Conservation (phyloP, 805 yeast genomes). For the Saccharomycopsis microspora region DNA sequence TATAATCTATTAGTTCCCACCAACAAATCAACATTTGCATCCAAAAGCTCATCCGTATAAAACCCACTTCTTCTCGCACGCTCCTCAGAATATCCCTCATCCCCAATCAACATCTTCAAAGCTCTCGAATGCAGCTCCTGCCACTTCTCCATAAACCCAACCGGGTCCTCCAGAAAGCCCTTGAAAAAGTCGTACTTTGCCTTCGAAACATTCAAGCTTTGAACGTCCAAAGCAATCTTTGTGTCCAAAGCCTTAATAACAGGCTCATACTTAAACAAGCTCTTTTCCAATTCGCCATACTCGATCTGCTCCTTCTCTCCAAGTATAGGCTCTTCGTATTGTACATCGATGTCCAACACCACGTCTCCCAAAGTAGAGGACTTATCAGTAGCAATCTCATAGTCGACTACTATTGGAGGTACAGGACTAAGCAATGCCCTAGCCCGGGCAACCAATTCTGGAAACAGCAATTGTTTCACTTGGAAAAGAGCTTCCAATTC, state of each 20-base stretch:
- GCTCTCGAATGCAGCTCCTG: constrained; percentile 74
- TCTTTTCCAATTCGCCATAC: constrained; percentile 26
- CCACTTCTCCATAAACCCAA: constrained; percentile 60
- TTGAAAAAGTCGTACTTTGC: constrained; percentile 71
- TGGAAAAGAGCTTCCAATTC: constrained; percentile 33
- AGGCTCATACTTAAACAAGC: constrained; percentile 21
- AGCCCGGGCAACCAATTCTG: constrained; percentile 55
- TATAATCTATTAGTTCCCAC: constrained; percentile 36
- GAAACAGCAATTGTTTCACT: constrained; percentile 44
- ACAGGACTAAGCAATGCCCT: constrained; percentile 62
- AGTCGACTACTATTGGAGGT: constrained; percentile 69
- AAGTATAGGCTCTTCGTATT: constrained; percentile 28
- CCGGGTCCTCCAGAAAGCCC: constrained; percentile 67
- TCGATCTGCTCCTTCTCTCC: constrained; percentile 22
- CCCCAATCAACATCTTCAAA: constrained; percentile 77
- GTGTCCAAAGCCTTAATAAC: constrained; percentile 32
- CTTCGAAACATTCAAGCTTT: constrained; percentile 37
- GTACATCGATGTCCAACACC: constrained; percentile 65
- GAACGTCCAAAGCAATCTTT: constrained; percentile 34
- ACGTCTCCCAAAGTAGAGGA: constrained; percentile 74
- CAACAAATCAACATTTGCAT: constrained; percentile 69
- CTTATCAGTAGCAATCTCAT: constrained; percentile 63
- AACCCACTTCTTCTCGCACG: constrained; percentile 74
- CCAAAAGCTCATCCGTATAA: constrained; percentile 67
- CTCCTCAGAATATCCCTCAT: constrained; percentile 84